phyloP scores from a whole-genome alignment of 768 basidiomycete species.

The Lactifluus volemus region DNA sequence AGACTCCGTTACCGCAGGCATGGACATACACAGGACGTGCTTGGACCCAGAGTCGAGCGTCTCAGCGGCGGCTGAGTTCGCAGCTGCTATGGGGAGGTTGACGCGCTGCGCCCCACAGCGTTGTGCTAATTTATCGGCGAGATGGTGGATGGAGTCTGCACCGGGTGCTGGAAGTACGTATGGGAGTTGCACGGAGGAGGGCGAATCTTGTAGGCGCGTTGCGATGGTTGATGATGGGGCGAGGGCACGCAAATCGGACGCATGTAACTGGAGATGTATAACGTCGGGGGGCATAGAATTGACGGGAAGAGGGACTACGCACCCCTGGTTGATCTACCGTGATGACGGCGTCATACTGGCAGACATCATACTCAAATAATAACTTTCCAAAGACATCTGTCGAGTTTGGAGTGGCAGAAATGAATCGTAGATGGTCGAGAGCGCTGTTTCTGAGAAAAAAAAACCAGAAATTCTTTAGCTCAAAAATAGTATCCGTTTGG shows the following conservation, averaged over 20 bases:
- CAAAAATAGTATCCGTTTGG: too few species aligned
- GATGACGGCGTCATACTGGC: constrained; percentile 56
- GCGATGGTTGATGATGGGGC: constrained; percentile 43
- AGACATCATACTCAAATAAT: constrained; percentile 39
- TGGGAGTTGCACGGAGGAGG: constrained; percentile 53
- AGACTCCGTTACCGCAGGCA: constrained; percentile 40
- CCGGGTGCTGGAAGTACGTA: constrained; percentile 35
- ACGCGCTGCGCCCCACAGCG: constrained; percentile 47
- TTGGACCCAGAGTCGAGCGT: constrained; percentile 34
- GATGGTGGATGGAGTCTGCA: constrained; percentile 26
- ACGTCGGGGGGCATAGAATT: not conserved
- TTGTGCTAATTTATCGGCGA: constrained; percentile 37
- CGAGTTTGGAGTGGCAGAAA: constrained; percentile 15
- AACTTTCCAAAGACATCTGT: constrained; percentile 36
- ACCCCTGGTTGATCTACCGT: constrained; percentile 69
- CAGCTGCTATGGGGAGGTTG: constrained; percentile 25
- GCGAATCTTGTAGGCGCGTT: constrained; percentile 37
- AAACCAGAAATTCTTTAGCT: too few species aligned
- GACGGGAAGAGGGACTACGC: constrained; percentile 23
- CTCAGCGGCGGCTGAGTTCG: constrained; percentile 21
- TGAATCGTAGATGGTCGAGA: constrained; percentile 27
- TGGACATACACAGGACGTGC: constrained; percentile 46
- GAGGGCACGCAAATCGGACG: constrained; percentile 64
- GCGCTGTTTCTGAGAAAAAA: constrained; percentile 35
- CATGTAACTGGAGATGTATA: constrained; percentile 44